Percentiles rank a stretch among this genome's conserved stretches.
Evolutionary conservation across 176 grass and related monocot genomes (phyloP).

Genomic region (Hordeum vulgare): MorexV3_pseudomolecules_assembly NC_058520.1:546765994-546766493

Average conservation of each 20-base stretch:
- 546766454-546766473: slow-evolving; percentile 90
- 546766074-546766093: slow-evolving; percentile 98
- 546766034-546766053: slow-evolving; percentile 81
- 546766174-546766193: slow-evolving; percentile 73
- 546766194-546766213: slow-evolving; percentile 91
- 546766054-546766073: slow-evolving; percentile 70
- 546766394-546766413: slow-evolving; percentile 65
- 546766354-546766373: slow-evolving; percentile 57
- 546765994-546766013: slow-evolving; percentile 89
- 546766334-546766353: slow-evolving; percentile 79
- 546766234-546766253: slow-evolving; percentile 64
- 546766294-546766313: slow-evolving; percentile 68
- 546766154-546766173: slow-evolving; percentile 62
- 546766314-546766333: slow-evolving; percentile 74
- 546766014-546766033: slow-evolving; percentile 90
- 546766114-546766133: slow-evolving; percentile 63
- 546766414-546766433: slow-evolving; percentile 65
- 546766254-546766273: slow-evolving; percentile 77
- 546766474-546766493: slow-evolving; percentile 79
- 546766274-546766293: slow-evolving; percentile 84
- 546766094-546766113: slow-evolving; percentile 74
- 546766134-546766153: slow-evolving; percentile 79
- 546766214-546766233: slow-evolving; percentile 70
- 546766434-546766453: slow-evolving; percentile 75
- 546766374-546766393: slow-evolving; percentile 51